These are phyloP conservation scores for Teratosphaeria nubilosa DNA, from an alignment of 2,329 filamentous ascomycete genomes.

Conservation along the genomic window DNA sequence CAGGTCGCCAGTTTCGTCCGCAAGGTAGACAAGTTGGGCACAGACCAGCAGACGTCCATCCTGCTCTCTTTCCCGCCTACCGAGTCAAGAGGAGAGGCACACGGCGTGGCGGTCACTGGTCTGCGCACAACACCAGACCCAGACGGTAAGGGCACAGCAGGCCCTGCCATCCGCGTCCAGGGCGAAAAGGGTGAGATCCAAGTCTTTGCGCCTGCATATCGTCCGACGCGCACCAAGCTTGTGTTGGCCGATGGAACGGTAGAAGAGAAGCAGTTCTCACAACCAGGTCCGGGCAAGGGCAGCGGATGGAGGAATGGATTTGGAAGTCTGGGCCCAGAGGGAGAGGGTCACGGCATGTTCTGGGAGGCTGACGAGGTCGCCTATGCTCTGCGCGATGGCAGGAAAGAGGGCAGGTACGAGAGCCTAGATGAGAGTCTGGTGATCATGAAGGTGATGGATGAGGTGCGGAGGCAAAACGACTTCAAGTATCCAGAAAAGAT, in stretches of 20 bases:
- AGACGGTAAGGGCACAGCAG: constrained; percentile 48
- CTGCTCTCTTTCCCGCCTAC: constrained; percentile 62
- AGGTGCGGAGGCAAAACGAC: constrained; percentile 52
- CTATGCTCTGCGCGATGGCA: constrained; percentile 63
- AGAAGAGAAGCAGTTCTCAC: constrained; percentile 37
- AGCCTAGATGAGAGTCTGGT: constrained; percentile 66
- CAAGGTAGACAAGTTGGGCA: constrained; percentile 58
- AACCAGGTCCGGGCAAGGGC: constrained; percentile 38
- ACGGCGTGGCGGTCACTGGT: constrained; percentile 55
- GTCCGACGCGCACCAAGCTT: constrained; percentile 43
- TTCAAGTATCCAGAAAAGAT: constrained; percentile 57
- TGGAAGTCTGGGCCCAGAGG: constrained; percentile 37
- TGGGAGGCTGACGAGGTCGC: constrained; percentile 78
- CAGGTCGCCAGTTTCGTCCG: constrained; percentile 57
- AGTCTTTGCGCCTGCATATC: constrained; percentile 61
- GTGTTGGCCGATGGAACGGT: constrained; percentile 34
- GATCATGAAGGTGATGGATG: constrained; percentile 76
- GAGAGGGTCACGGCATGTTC: constrained; percentile 71
- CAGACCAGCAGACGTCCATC: constrained; percentile 69
- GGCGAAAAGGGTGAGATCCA: constrained; percentile 75
- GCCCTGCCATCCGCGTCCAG: constrained; percentile 67
- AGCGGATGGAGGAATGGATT: constrained; percentile 41
- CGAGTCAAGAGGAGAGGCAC: constrained; percentile 44
- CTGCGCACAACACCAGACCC: constrained; percentile 54
- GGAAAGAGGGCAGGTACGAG: constrained; percentile 61